Evolutionary conservation across 1,284 basidiomycete genomes (phyloP), one percentile per base, ranked within the genome.

Genomic region (Pseudozyma pruni): DNA sequence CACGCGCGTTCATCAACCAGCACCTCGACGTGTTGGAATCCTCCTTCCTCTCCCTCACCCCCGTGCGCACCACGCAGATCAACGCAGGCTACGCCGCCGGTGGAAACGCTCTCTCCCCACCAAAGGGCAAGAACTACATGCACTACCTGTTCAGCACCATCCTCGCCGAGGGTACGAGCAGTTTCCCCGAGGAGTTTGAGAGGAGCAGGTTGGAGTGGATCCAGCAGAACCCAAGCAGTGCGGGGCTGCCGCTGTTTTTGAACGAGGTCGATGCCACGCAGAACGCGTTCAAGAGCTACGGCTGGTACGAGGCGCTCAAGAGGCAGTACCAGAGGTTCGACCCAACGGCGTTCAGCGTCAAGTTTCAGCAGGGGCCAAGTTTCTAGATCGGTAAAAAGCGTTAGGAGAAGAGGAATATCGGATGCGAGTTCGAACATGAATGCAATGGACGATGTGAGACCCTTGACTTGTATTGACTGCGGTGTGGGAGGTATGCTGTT

Each of bases 261-360:
- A 76, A 76, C 41, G 74, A 76, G 37, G 63, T 72, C 2, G 63
- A 61, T 29, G 45, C 22, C 0, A 19, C 34, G 7, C 74, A 76
- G 41, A 41, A 46, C 17, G 49, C 59, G 10, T 54, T 76, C 22
- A 25, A 41, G 41, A 47, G 46, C 7, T 76, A 72, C 27, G 63
- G 60, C 1, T 55, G 56, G 51, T 75, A 49, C 27, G 31, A 49
- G 1, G 22, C 50, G 48, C 39, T 76, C 10, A 48, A 56, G 42
- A 13, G 22, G 32, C 19, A 37, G 9, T 75, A 74, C 22, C 23
- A 16, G 23, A 62, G 39, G 25, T 58, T 55, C 23, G 74, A 76
- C 46, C 62, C 61, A 17, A 53, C 37, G 0, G 40, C 27, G 10
- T 68, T 69, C 31, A 57, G 49, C 17, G 11, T 70, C 4, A 14